Evolutionary conservation across 2,329 filamentous ascomycete genomes (phyloP), one percentile per base, ranked within the genome.

Genomic region (Diaporthe citrichinensis): DNA sequence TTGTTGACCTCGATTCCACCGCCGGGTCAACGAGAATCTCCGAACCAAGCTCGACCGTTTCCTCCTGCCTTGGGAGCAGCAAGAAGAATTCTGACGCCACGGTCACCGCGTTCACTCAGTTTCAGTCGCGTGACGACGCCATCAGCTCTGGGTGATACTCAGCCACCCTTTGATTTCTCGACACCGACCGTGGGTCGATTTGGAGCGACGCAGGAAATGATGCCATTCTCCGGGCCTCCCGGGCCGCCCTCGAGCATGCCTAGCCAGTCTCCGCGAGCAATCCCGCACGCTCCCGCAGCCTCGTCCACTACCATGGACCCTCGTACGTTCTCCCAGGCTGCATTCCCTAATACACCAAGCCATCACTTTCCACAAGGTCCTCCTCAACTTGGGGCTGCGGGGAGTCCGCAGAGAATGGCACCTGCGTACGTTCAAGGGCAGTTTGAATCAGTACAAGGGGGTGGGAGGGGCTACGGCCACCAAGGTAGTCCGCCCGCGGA

Each of bases 31-130:
- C 76, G 75, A 39, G 73, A 72, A 61, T 75, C 76, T 46, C 76
- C 76, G 36, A 75, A 41, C n/a, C 49, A 65, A 28, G 57, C 57
- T 62, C 69, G 76, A 55, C 73, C 76, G 17, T 71, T 55, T 12
- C 76, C 74, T 23, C 73, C 71, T 71, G 57, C 81, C 8, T 76
- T 84, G 34, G 82, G 80, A 73, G 79, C 79, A 71, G 67, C 84
- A 73, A 85, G 90, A 77, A 87, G 88, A 46, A 87, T 90, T n/a
- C 80, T 92, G 76, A 91, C 89, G 15, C 90, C 91, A 0, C 86
- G 88, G 77, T 92, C 91, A 14, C 90, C 91, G 55, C 88, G 90
- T 76, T 85, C 88, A 36, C 84, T 87, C 25, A 91, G 89, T 78
- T 79, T 89, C 17, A 86, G 86, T 44, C 82, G 84, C 23, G 77